Percentiles rank a stretch among this genome's conserved stretches.
These are phyloP conservation scores for Phoma sp. DNA, from an alignment of 2,329 filamentous ascomycete genomes.

Conservation along the genomic window DNA sequence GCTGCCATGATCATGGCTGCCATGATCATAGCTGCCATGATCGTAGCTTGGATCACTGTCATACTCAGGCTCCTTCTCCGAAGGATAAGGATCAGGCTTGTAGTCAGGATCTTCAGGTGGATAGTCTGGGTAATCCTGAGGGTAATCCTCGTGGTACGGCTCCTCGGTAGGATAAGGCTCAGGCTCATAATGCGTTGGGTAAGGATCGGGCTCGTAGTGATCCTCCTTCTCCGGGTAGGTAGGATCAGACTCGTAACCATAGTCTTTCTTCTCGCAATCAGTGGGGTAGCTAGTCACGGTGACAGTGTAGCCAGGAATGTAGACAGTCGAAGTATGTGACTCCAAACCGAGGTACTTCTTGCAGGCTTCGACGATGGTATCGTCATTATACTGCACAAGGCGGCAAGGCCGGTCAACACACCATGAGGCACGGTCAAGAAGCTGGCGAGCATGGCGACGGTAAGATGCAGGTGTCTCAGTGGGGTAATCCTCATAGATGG, in stretches of 20 bases:
- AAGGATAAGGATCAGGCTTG: neutral
- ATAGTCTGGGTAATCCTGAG: neutral
- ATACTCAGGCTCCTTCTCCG: neutral
- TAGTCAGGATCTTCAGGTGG: neutral
- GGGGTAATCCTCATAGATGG: conserved; percentile 8
- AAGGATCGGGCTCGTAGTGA: neutral
- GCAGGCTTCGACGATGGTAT: conserved; percentile 20
- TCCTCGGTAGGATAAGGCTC: neutral
- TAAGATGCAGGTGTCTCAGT: conserved; percentile 4
- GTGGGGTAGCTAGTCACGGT: conserved; percentile 15
- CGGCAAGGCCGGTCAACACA: conserved; percentile 26
- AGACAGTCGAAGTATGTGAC: neutral
- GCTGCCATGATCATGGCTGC: too few relatives aligned
- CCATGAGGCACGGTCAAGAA: conserved; percentile 8
- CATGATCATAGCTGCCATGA: too few relatives aligned
- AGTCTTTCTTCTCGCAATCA: conserved; percentile 8
- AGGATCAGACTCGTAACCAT: conserved; percentile 1
- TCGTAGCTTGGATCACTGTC: neutral
- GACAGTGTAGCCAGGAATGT: conserved; percentile 5
- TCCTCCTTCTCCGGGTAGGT: conserved; percentile 1
- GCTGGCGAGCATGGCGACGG: conserved; percentile 1
- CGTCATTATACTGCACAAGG: conserved; percentile 16
- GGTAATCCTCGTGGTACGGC: neutral
- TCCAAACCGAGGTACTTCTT: conserved; percentile 16
- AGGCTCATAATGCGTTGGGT: neutral